Base-by-base conservation (phyloP, 805 yeast genomes). In the Yamadazyma ubonensis region DNA sequence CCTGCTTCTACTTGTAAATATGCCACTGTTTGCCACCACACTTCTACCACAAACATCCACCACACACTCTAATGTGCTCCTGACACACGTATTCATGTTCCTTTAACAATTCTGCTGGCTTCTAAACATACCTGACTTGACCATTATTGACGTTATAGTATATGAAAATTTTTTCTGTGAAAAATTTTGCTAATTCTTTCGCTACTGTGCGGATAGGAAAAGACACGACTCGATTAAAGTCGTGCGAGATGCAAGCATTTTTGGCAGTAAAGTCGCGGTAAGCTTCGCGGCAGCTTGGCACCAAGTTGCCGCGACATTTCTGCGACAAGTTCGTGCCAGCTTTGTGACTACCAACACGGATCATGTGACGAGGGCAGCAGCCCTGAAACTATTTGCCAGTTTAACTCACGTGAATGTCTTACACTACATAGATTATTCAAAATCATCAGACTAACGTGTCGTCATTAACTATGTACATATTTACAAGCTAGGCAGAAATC, bases 61-160 rank as follows among this genome's bases (percentile, higher is more conserved):
- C 6, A 12, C 11, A 17, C 17, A 15, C n/a, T n/a, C n/a, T n/a
- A n/a, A n/a, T n/a, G n/a, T n/a, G n/a, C n/a, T n/a, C n/a, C n/a
- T n/a, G n/a, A n/a, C n/a, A n/a, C n/a, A n/a, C n/a, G n/a, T n/a
- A n/a, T n/a, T n/a, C n/a, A n/a, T n/a, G n/a, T n/a, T n/a, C n/a
- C n/a, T n/a, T n/a, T n/a, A n/a, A n/a, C n/a, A n/a, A n/a, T n/a
- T n/a, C n/a, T n/a, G n/a, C n/a, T 18, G 12, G 38, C 14, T 31
- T 16, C 26, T 26, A 21, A 22, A 77, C 83, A 71, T 77, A 77
- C 83, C 83, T 63, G 82, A 74, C 68, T 71, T 77, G 74, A 79
- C 82, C 83, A 78, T 78, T 70, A 57, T 70, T 54, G 16, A 20
- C 30, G 38, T 28, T 44, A 27, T 33, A 26, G 27, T 32, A 31